These are phyloP conservation scores for Monosporascus sp. DNA, from an alignment of 2,329 filamentous ascomycete genomes.

Conservation along the genomic window DNA sequence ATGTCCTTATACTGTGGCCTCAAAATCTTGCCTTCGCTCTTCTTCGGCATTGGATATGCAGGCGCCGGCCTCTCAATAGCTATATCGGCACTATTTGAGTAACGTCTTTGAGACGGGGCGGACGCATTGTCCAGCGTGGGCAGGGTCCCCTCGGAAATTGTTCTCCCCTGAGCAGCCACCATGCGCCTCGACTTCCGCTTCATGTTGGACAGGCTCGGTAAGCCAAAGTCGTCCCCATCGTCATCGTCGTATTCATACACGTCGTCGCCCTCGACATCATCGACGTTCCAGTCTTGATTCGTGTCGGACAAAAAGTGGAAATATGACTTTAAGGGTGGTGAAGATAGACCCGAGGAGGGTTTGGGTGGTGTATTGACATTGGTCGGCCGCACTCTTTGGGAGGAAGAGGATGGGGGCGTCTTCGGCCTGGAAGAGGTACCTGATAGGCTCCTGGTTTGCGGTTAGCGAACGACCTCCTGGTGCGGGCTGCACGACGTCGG, in stretches of 20 bases:
- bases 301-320: conserved; percentile 76
- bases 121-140: conserved; percentile 34
- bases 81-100: conserved; percentile 88
- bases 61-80: conserved; percentile 80
- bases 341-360: conserved; percentile 46
- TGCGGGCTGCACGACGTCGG: background rate
- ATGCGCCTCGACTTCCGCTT: conserved; percentile 61
- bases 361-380: conserved; percentile 53
- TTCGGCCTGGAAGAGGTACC: conserved; percentile 60
- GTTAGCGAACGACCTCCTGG: conserved; percentile 6
- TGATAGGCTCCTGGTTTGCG: conserved; percentile 48
- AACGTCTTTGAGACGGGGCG: conserved; percentile 44
- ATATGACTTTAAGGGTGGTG: conserved; percentile 67
- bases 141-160: conserved; percentile 23
- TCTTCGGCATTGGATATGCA: conserved; percentile 82
- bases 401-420: conserved; percentile 64
- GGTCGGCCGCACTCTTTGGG: conserved; percentile 45
- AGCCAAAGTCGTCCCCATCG: conserved; percentile 90
- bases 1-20: conserved; percentile 98
- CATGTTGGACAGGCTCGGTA: conserved; percentile 90
- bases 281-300: conserved; percentile 74
- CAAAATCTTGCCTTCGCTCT: conserved; percentile 89
- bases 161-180: conserved; percentile 38
- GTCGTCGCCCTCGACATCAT: conserved; percentile 59
- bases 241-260: conserved; percentile 78